Evolutionary conservation across 2,329 filamentous ascomycete genomes (phyloP), one percentile per base, ranked within the genome.

Genomic region (Talaromyces sp.): DNA sequence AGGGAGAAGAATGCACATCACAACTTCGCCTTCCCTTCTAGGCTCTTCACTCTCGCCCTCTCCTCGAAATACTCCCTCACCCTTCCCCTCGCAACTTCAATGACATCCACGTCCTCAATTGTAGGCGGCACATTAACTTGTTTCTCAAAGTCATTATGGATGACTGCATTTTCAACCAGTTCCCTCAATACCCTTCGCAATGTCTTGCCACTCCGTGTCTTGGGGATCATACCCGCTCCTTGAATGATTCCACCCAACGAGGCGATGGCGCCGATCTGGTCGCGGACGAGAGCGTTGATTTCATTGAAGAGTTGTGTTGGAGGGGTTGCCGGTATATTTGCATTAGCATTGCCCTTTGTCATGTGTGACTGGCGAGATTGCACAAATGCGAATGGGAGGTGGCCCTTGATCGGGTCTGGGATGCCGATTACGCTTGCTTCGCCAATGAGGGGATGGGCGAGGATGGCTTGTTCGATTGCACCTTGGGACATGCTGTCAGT

Each of bases 181-280:
- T 96, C 89, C 33, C 89, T 81, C 70, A 97, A 75, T 33, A 96
- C 90, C 22, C 92, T 80, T 3, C 92, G 80, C 60, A 97, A 73
- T 4, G 91, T 96, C 81, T 97, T 97, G 28, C 93, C 93, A n/a
- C 87, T 91, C 28, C 92, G 77, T 15, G 93, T 97, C 78, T 92
- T 92, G 5, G 93, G 92, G 54, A 97, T 96, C 81, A 96, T 92
- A 15, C 87, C 87, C 63, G 85, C 85, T 39, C 89, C 89, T 59
- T 91, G 89, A 54, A 96, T 88, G 67, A 96, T 88, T 2, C 92
- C 92, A 8, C 91, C 91, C 0, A 97, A 80, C 1, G 84, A 84
- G 1, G 93, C 92, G 62, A 97, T 96, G 21, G 89, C 85, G 6
- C 92, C 92, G 56, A 97, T 94, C 67, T 95, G 89, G 35, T 81